A percentile compares a stretch with the other conserved stretches of the same genome.
These are phyloP conservation scores for Russula griseocarnosa DNA, from an alignment of 768 basidiomycete species.

Conservation along the genomic window DNA sequence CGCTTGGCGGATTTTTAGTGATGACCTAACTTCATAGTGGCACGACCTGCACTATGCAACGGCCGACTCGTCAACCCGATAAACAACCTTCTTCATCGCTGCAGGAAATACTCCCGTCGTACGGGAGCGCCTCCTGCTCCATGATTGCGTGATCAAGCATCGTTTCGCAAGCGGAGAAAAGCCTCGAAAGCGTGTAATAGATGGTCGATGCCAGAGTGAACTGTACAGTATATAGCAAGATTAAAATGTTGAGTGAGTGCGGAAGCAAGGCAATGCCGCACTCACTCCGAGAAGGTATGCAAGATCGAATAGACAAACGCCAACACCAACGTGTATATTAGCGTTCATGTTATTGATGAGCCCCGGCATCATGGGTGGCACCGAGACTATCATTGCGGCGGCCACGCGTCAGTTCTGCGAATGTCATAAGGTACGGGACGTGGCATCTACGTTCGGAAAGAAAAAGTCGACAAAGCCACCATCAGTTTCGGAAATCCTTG, in stretches of 20 bases:
- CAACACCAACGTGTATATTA: slow-evolving; percentile 56
- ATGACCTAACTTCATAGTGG: too few relatives aligned
- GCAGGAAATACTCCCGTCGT: neutral
- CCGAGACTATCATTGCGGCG: slow-evolving; percentile 60
- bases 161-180: slow-evolving; percentile 25
- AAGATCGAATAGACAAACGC: slow-evolving; percentile 57
- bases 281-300: slow-evolving; percentile 72
- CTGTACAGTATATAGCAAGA: neutral
- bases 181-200: slow-evolving; percentile 21
- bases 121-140: neutral
- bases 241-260: neutral
- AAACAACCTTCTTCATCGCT: neutral
- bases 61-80: neutral
- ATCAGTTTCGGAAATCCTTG: neutral
- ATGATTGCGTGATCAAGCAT: slow-evolving; percentile 26
- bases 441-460: slow-evolving; percentile 6
- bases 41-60: slow-evolving; percentile 12
- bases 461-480: neutral
- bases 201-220: slow-evolving; percentile 23
- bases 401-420: slow-evolving; percentile 83
- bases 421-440: neutral
- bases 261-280: neutral
- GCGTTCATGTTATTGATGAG: slow-evolving; percentile 71
- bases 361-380: slow-evolving; percentile 72
- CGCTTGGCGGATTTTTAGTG: too few relatives aligned